phyloP scores from a whole-genome alignment of 2,329 filamentous ascomycete genomes.

The Penicillium sclerotigenum region DNA sequence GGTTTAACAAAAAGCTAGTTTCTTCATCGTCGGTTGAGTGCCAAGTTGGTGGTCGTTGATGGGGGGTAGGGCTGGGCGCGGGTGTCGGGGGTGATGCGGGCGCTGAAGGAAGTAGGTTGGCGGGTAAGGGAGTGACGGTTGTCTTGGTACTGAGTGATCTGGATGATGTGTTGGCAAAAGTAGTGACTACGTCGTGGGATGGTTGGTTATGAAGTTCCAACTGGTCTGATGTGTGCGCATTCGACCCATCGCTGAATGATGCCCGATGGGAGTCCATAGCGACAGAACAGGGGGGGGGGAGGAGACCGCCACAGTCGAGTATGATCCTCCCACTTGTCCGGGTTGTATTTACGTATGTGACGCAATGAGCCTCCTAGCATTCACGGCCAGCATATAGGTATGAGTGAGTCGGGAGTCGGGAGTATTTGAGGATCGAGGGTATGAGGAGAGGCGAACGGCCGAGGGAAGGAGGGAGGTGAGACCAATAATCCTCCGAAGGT shows the following conservation, averaged over 20 bases:
- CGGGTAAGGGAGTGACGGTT: constrained; percentile 53
- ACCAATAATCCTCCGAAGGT: constrained; percentile 5
- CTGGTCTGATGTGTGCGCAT: constrained; percentile 18
- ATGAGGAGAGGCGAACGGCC: constrained; percentile 5
- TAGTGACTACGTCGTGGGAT: constrained; percentile 18
- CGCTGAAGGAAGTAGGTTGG: constrained; percentile 61
- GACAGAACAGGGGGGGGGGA: constrained; percentile 5
- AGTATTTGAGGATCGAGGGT: constrained; percentile 1
- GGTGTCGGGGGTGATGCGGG: constrained; percentile 66
- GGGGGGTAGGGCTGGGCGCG: constrained; percentile 63
- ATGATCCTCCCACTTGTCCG: constrained; percentile 1
- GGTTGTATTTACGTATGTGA: not conserved
- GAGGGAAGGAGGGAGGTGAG: constrained; percentile 12
- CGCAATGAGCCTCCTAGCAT: not conserved
- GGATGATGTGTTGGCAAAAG: constrained; percentile 18
- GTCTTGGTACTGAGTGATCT: constrained; percentile 26
- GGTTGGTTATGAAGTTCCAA: constrained; percentile 36
- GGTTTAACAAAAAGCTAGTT: constrained; percentile 75
- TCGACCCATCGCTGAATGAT: constrained; percentile 19
- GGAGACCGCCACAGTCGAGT: not conserved
- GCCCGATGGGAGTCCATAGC: constrained; percentile 21
- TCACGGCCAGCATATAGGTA: constrained; percentile 2
- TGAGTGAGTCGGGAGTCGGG: not conserved
- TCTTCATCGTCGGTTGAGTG: constrained; percentile 60
- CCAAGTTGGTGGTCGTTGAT: constrained; percentile 56